phyloP scores from a whole-genome alignment of 495 filamentous ascomycete species.

The Jackrogersella minutella region DNA sequence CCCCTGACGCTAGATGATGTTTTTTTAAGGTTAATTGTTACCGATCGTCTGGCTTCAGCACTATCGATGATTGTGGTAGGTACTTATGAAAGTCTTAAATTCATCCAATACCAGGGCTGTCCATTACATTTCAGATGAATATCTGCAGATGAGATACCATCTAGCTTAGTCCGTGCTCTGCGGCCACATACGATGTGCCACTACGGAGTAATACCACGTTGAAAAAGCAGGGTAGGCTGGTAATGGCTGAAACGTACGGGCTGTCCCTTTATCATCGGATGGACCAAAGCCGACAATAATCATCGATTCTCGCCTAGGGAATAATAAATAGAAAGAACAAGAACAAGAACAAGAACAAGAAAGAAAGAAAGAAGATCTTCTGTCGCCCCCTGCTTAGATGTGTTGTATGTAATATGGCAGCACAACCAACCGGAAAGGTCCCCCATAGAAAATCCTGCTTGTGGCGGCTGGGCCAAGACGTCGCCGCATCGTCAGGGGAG shows the following conservation, averaged over 20 bases:
- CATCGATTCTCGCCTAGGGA: constrained; percentile 22
- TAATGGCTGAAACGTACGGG: constrained; percentile 29
- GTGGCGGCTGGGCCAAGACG: constrained; percentile 5
- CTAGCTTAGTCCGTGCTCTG: constrained; percentile 11
- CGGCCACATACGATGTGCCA: neutral
- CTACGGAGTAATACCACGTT: constrained; percentile 1
- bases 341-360: too few species aligned
- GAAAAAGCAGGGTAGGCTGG: constrained; percentile 18
- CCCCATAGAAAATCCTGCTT: neutral
- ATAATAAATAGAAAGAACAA: too few species aligned
- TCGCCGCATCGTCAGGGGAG: constrained; percentile 2
- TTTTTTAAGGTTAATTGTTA: constrained; percentile 36
- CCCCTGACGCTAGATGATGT: too few species aligned
- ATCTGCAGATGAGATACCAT: neutral
- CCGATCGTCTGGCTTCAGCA: constrained; percentile 11
- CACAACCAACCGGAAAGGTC: constrained; percentile 23
- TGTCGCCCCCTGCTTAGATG: neutral
- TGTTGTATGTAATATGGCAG: neutral
- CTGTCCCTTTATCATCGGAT: constrained; percentile 32
- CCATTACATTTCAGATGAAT: constrained; percentile 23
- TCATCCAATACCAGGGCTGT: neutral
- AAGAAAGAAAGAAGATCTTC: neutral
- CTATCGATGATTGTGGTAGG: too few species aligned
- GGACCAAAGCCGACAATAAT: constrained; percentile 15
- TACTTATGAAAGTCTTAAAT: neutral